Evolutionary conservation across 2,329 filamentous ascomycete species (phyloP).

Genomic region (Akanthomyces dipterigenus): DNA sequence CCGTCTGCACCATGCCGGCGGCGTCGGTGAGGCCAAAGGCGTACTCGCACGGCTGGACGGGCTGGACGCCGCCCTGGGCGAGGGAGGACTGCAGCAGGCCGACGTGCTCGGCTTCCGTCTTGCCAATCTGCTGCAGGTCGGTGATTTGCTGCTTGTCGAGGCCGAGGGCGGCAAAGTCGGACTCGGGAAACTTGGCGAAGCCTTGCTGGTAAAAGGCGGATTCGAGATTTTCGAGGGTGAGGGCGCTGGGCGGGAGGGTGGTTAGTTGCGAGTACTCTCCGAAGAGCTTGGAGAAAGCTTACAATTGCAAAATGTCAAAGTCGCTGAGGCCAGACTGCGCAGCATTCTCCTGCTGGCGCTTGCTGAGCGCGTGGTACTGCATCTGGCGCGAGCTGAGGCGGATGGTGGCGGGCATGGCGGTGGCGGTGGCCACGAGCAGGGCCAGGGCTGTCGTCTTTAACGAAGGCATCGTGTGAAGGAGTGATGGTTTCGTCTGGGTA

Average conservation of each 20-base stretch:
- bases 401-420: slow-evolving; percentile 5
- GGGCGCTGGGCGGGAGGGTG: slow-evolving; percentile 30
- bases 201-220: slow-evolving; percentile 56
- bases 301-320: slow-evolving; percentile 12
- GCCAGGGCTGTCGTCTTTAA: slow-evolving; percentile 2
- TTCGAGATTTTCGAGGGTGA: slow-evolving; percentile 51
- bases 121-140: slow-evolving; percentile 46
- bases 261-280: too few species aligned
- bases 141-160: slow-evolving; percentile 32
- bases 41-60: slow-evolving; percentile 51
- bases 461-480: neutral
- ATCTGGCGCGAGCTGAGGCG: slow-evolving; percentile 8
- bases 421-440: neutral
- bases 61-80: slow-evolving; percentile 31
- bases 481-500: neutral
- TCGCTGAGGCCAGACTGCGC: slow-evolving; percentile 1
- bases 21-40: slow-evolving; percentile 50
- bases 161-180: slow-evolving; percentile 46
- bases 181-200: slow-evolving; percentile 47
- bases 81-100: slow-evolving; percentile 35
- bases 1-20: slow-evolving; percentile 47
- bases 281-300: neutral
- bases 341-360: slow-evolving; percentile 1
- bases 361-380: slow-evolving; percentile 1
- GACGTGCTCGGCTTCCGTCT: slow-evolving; percentile 52